phyloP scores from a whole-genome alignment of 1,139 yeast species.

The Magnusiomyces suaveolens region DNA sequence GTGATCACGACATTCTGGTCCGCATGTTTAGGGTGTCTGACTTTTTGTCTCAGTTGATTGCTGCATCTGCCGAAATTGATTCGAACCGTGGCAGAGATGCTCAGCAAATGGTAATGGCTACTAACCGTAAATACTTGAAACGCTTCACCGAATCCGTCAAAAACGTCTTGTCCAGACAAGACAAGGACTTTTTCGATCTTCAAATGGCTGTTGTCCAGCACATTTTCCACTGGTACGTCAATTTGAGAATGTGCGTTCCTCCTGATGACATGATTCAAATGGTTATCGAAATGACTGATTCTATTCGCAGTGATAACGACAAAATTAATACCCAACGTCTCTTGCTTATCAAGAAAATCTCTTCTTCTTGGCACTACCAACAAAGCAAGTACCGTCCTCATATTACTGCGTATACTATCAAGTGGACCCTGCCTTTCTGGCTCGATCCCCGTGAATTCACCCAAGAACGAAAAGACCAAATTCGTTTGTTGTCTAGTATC shows the following conservation, averaged over 20 bases:
- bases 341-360: constrained; percentile 49
- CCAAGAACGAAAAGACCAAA: constrained; percentile 23
- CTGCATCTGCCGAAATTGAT: constrained; percentile 26
- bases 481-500: constrained; percentile 28
- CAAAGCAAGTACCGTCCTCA: constrained; percentile 35
- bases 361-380: constrained; percentile 41
- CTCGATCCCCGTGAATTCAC: constrained; percentile 23
- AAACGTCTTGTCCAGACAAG: constrained; percentile 18
- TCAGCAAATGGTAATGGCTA: constrained; percentile 17
- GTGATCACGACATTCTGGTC: constrained; percentile 18
- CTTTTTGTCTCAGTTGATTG: constrained; percentile 24
- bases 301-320: constrained; percentile 27
- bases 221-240: constrained; percentile 19
- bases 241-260: constrained; percentile 21
- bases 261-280: constrained; percentile 24
- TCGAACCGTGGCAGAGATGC: constrained; percentile 22
- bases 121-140: constrained; percentile 18
- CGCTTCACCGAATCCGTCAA: constrained; percentile 22
- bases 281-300: constrained; percentile 25
- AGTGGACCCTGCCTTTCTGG: constrained; percentile 42
- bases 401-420: constrained; percentile 45
- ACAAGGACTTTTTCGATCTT: constrained; percentile 20
- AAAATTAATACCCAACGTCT: constrained; percentile 49
- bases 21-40: constrained; percentile 23
- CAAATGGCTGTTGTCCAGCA: constrained; percentile 21